Base-by-base conservation (phyloP, 2,329 filamentous ascomycete species). In the Hymenoscyphus infarciens region DNA sequence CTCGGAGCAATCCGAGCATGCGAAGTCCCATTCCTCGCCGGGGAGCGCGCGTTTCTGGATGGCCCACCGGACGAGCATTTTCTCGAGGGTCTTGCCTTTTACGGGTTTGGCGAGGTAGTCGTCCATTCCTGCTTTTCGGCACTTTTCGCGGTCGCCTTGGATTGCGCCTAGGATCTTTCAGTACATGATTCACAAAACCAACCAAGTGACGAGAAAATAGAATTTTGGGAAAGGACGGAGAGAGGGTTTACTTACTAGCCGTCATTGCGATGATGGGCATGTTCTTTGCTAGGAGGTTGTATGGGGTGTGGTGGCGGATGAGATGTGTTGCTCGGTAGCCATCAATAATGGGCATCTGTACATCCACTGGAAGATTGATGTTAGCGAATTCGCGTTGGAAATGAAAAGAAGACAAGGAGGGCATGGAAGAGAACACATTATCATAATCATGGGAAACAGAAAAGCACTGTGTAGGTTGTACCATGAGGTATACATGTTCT, bases 211-310 rank as follows among this genome's bases (percentile, higher is more conserved):
- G 25, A 27, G 25, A 4, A 27, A 27, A 27, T 27, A 27, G 25
- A 27, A 27, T 27, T 27, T 19, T 3, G 10, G n/a, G 2, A 49
- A 11, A 22, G 1, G 13, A 13, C 11, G 7, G 6, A 19, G 16
- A 49, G n/a, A 22, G 42, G 11, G 42, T 6, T 8, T 5, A 25
- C 42, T 22, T 49, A 49, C 42, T 49, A 25, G 89, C 90, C 0
- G 89, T 92, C 87, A 92, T 91, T n/a, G 89, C 89, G 42, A 92
- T 86, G 58, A 92, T 91, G 0, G 89, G 89, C 5, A 91, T 86
- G 53, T 86, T 79, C 61, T 81, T 79, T 3, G 85, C 79, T 59
- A 83, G 81, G 1, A 77, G 70, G 49, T 82, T 86, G 75, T 89
- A 92, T 0, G 88, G 86, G 1, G 81, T 72, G 67, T 90, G 85